phyloP scores from a whole-genome alignment of 2,329 filamentous ascomycete species.

The Epichloe festucae region DNA sequence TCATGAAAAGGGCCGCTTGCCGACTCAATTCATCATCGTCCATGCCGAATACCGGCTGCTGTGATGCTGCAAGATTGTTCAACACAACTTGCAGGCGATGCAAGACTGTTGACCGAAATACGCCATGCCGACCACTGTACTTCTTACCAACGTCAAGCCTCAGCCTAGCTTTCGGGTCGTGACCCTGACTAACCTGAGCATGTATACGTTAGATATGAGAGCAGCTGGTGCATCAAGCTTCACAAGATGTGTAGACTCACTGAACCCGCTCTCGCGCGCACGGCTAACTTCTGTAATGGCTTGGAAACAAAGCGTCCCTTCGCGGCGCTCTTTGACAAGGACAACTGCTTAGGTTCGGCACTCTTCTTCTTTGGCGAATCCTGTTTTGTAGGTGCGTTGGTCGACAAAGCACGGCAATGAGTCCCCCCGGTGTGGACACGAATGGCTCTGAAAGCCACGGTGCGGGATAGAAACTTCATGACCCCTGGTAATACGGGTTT shows the following conservation, averaged over 20 bases:
- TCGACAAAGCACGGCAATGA: constrained; percentile 14
- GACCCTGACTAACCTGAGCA: constrained; percentile 18
- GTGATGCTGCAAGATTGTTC: constrained; percentile 12
- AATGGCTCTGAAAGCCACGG: constrained; percentile 13
- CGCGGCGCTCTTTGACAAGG: background rate
- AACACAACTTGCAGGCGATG: constrained; percentile 25
- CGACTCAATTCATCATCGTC: constrained; percentile 28
- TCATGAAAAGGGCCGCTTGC: constrained; percentile 33
- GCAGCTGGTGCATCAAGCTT: background rate
- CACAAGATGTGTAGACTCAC: constrained; percentile 11
- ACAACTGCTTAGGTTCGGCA: background rate
- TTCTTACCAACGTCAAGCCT: constrained; percentile 14
- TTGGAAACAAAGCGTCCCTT: background rate
- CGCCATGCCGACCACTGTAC: constrained; percentile 16
- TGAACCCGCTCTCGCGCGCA: constrained; percentile 10
- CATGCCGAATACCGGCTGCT: constrained; percentile 15
- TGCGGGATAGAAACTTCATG: constrained; percentile 19
- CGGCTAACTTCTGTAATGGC: constrained; percentile 1
- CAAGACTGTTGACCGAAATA: constrained; percentile 22
- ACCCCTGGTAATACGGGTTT: constrained; percentile 5
- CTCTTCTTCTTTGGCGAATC: background rate
- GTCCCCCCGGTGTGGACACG: constrained; percentile 5
- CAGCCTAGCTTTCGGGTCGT: constrained; percentile 22
- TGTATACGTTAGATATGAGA: background rate
- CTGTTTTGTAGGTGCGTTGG: constrained; percentile 8